These are phyloP conservation scores for Trichoderma pleuroti DNA, from an alignment of 2,329 filamentous ascomycete species.

Conservation along the genomic window DNA sequence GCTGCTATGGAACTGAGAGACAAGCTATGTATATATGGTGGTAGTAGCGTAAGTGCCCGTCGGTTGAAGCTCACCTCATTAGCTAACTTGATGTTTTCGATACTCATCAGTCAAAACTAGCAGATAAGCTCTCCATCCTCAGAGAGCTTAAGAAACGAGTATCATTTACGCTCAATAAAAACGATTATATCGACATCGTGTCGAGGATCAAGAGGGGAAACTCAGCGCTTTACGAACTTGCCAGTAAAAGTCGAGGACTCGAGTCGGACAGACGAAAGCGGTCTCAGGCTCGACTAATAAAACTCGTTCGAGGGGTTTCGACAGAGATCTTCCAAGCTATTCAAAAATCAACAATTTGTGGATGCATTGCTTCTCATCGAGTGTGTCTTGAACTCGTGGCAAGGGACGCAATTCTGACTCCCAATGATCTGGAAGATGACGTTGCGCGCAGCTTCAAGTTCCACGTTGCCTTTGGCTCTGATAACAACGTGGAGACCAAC, in stretches of 20 bases:
- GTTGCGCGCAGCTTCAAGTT: neutral
- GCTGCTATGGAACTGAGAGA: neutral
- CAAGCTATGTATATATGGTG: neutral
- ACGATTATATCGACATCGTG: neutral
- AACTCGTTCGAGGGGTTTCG: neutral
- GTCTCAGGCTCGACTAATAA: neutral
- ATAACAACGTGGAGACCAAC: no score
- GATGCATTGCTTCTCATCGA: neutral
- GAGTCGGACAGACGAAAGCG: neutral
- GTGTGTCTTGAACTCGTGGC: neutral
- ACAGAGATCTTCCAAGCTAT: neutral
- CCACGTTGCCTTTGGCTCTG: neutral
- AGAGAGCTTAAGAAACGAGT: neutral
- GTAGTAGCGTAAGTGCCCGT: neutral
- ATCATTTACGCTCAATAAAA: neutral
- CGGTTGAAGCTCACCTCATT: neutral
- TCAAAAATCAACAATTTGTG: neutral
- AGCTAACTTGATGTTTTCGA: neutral
- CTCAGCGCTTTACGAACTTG: neutral
- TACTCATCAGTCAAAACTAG: neutral
- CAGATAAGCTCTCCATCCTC: neutral
- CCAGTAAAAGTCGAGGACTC: neutral
- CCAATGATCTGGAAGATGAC: neutral
- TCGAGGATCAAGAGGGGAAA: neutral
- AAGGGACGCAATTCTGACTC: neutral